phyloP scores from a whole-genome alignment of 140 eudicot species.

The Anethum foeniculum region DNA sequence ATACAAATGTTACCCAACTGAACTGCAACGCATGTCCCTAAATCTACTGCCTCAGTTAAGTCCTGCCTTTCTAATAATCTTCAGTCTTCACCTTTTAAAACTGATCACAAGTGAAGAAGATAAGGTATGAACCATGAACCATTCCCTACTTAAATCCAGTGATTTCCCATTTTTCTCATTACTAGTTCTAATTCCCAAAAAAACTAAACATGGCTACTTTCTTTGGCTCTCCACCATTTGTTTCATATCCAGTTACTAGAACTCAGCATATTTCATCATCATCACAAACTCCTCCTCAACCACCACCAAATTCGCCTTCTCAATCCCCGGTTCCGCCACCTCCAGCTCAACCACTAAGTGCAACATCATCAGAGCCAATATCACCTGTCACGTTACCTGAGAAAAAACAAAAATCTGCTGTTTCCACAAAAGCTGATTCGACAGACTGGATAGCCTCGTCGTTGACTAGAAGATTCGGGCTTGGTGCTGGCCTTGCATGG shows the following conservation, averaged over 20 bases:
- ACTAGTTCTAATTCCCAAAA: neutral
- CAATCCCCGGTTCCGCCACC: slow-evolving; percentile 14
- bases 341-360: slow-evolving; percentile 25
- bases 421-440: slow-evolving; percentile 44
- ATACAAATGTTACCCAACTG: no score
- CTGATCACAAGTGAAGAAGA: slow-evolving; percentile 23
- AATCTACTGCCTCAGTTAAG: neutral
- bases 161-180: slow-evolving; percentile 2
- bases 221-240: slow-evolving; percentile 55
- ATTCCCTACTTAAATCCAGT: slow-evolving; percentile 14
- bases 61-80: neutral
- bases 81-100: neutral
- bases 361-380: slow-evolving; percentile 34
- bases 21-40: neutral
- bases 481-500: slow-evolving; percentile 97
- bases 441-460: slow-evolving; percentile 90
- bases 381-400: slow-evolving; percentile 19
- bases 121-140: slow-evolving; percentile 72
- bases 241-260: slow-evolving; percentile 45
- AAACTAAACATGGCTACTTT: slow-evolving; percentile 51
- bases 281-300: slow-evolving; percentile 29
- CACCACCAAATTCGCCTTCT: slow-evolving; percentile 33
- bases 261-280: slow-evolving; percentile 39
- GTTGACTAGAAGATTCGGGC: slow-evolving; percentile 81
- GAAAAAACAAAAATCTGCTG: slow-evolving; percentile 20